Percentiles rank a stretch among this genome's conserved stretches.
Conservation (phyloP, 2,329 filamentous ascomycete species). For the Claviceps sp. region DNA sequence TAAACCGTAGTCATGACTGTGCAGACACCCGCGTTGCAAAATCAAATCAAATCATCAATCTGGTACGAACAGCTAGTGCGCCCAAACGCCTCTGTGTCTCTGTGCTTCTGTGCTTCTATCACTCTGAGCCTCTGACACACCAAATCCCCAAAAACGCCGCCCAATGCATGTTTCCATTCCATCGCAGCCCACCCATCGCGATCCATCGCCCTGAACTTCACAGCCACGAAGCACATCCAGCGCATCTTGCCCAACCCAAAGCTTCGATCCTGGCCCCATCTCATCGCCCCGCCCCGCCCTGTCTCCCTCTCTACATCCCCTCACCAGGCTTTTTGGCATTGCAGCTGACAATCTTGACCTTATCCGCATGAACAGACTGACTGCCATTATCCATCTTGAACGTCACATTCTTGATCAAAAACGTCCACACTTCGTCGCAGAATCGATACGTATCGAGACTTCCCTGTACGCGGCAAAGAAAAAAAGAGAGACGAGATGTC, state of each 20-base stretch:
- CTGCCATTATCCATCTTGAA: slow-evolving; percentile 87
- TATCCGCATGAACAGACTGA: slow-evolving; percentile 65
- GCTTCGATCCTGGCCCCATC: neutral
- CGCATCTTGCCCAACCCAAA: neutral
- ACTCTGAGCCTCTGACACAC: no score
- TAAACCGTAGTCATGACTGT: no score
- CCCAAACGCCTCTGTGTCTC: no score
- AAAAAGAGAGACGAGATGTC: neutral
- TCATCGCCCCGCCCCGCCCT: neutral
- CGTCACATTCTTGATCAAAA: slow-evolving; percentile 95
- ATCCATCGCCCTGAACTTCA: neutral
- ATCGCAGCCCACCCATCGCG: neutral
- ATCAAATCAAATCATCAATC: no score
- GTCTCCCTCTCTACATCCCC: slow-evolving; percentile 7
- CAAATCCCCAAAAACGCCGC: slow-evolving; percentile 7
- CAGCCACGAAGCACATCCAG: neutral
- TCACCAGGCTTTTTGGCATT: slow-evolving; percentile 63
- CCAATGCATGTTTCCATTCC: slow-evolving; percentile 6
- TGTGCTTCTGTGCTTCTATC: no score
- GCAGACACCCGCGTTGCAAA: no score
- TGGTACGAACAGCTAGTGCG: no score
- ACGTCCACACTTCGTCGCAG: slow-evolving; percentile 99
- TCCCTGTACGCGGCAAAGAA: slow-evolving; percentile 41
- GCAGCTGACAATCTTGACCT: slow-evolving; percentile 97
- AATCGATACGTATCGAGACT: slow-evolving; percentile 97